phyloP scores from a whole-genome alignment of 768 basidiomycete genomes.

The Cyclocybe cylindracea region DNA sequence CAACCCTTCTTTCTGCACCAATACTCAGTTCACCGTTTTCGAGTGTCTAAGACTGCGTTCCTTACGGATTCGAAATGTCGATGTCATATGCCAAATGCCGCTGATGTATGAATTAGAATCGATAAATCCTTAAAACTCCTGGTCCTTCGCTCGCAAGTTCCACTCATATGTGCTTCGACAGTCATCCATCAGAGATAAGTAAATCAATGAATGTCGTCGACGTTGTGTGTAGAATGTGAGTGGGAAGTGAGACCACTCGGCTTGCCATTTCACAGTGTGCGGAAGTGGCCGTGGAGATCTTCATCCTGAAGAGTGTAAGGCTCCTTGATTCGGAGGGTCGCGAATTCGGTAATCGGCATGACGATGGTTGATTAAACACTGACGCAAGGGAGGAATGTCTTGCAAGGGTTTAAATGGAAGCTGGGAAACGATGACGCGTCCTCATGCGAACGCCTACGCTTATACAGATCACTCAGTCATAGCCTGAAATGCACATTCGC shows the following conservation, averaged over 20 bases:
- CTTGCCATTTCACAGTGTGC: slow-evolving; percentile 33
- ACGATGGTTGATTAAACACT: not conserved
- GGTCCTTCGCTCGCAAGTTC: slow-evolving; percentile 42
- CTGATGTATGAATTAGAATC: slow-evolving; percentile 30
- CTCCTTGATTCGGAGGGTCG: slow-evolving; percentile 33
- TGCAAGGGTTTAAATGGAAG: not conserved
- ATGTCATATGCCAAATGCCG: slow-evolving; percentile 37
- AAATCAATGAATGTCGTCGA: slow-evolving; percentile 23
- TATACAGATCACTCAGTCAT: no score
- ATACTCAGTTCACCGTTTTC: no score
- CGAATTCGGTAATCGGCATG: slow-evolving; percentile 49
- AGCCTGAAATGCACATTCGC: no score
- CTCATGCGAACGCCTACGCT: no score
- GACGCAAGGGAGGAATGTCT: not conserved
- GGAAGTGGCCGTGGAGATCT: slow-evolving; percentile 29
- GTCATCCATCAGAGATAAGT: slow-evolving; percentile 49
- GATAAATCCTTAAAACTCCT: slow-evolving; percentile 34
- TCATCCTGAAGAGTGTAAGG: slow-evolving; percentile 29
- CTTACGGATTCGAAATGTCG: no score
- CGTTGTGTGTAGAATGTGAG: slow-evolving; percentile 37
- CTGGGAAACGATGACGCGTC: no score
- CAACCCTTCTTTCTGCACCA: no score
- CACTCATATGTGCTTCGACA: slow-evolving; percentile 41
- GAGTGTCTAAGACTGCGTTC: no score
- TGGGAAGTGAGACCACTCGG: slow-evolving; percentile 43